Evolutionary conservation across 225 moss, liverwort and hornwort species (phyloP).

Genomic region (Bryum argenteum): DNA sequence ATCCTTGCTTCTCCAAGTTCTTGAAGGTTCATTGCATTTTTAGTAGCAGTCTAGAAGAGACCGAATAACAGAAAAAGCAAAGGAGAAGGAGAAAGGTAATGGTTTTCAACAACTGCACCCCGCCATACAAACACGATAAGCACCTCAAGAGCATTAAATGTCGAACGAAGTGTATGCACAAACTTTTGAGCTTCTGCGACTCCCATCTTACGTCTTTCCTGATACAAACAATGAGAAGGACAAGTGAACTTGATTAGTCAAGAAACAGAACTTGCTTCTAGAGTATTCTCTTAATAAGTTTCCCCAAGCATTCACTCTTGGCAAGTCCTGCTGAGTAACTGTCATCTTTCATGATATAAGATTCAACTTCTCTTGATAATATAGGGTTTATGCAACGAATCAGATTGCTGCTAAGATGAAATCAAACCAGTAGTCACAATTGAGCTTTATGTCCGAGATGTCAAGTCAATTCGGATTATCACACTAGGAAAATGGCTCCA

Average conservation of each 20-base stretch:
- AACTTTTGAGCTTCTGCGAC: slow-evolving; percentile 87
- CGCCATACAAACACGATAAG: slow-evolving; percentile 19
- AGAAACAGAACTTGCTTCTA: slow-evolving; percentile 27
- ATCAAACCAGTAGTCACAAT: slow-evolving; percentile 11
- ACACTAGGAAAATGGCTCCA: slow-evolving; percentile 19
- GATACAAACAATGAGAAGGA: slow-evolving; percentile 27
- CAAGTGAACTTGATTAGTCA: slow-evolving; percentile 12
- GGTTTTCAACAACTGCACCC: slow-evolving; percentile 11
- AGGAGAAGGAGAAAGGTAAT: background rate
- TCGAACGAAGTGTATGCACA: slow-evolving; percentile 83
- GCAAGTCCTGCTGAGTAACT: background rate
- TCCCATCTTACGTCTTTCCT: slow-evolving; percentile 98
- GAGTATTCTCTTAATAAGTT: slow-evolving; percentile 4
- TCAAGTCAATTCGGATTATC: slow-evolving; percentile 6
- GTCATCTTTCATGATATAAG: too few species aligned
- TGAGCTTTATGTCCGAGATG: background rate
- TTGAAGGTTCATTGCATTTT: background rate
- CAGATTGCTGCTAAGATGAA: slow-evolving; percentile 6
- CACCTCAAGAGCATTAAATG: slow-evolving; percentile 93
- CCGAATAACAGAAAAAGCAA: background rate
- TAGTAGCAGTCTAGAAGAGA: slow-evolving; percentile 22
- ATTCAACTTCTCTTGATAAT: too few species aligned
- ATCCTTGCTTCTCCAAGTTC: slow-evolving; percentile 6
- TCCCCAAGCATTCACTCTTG: slow-evolving; percentile 4
- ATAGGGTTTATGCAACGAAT: slow-evolving; percentile 7